Conservation (phyloP, 2,329 filamentous ascomycete species). For the Sclerotinia trifoliorum region DNA sequence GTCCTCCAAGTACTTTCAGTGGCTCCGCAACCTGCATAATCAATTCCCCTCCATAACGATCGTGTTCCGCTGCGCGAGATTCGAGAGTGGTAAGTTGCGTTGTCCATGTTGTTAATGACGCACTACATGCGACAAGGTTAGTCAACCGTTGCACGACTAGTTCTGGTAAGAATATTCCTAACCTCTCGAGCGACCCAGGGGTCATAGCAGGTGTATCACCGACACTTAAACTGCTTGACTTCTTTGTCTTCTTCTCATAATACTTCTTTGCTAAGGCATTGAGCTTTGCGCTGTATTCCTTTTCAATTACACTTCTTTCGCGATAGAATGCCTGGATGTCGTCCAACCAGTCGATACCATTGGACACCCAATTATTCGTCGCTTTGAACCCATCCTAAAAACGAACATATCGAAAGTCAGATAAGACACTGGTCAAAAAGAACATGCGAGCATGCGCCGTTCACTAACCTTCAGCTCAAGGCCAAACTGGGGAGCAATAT, state of each 20-base stretch:
- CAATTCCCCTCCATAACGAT: conserved; percentile 76
- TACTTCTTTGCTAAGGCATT: conserved; percentile 90
- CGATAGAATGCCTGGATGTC: conserved; percentile 98
- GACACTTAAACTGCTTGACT: conserved; percentile 82
- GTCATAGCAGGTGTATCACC: conserved; percentile 92
- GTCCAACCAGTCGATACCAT: conserved; percentile 91
- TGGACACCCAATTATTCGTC: conserved; percentile 85
- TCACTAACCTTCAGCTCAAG: conserved; percentile 80
- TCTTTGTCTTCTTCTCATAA: conserved; percentile 93
- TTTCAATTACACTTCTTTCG: conserved; percentile 89
- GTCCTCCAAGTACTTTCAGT: conserved; percentile 67
- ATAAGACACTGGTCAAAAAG: conserved; percentile 22
- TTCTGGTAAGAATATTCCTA: conserved; percentile 26
- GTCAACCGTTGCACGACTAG: conserved; percentile 22
- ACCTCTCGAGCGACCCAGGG: conserved; percentile 91
- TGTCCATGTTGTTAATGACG: conserved; percentile 94
- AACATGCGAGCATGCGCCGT: conserved; percentile 29
- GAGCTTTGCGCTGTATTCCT: conserved; percentile 91
- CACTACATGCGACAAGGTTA: conserved; percentile 49
- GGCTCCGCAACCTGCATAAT: conserved; percentile 82
- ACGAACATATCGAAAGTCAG: conserved; percentile 24
- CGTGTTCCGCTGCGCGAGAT: conserved; percentile 82
- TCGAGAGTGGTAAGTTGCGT: conserved; percentile 91
- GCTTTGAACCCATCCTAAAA: conserved; percentile 91
- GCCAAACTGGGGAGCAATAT: conserved; percentile 83